Conservation (phyloP, 2,329 filamentous ascomycete species). For the Sporothrix phasma region DNA sequence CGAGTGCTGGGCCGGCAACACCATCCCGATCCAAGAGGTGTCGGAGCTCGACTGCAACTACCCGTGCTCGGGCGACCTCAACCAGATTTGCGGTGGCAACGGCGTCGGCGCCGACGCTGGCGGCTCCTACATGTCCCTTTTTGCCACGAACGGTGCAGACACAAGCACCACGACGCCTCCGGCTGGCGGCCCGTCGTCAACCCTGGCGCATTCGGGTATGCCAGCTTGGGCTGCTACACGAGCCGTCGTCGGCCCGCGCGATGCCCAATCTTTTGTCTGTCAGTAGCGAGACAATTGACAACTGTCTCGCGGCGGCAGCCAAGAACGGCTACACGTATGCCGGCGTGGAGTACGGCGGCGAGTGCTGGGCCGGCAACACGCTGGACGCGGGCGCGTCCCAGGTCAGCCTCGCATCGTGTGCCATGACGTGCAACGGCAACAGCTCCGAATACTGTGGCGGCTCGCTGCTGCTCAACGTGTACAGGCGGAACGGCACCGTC, state of each 20-base stretch:
- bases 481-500: constrained; percentile 17
- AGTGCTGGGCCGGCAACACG: constrained; percentile 17
- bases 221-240: constrained; percentile 29
- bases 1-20: constrained; percentile 47
- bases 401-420: constrained; percentile 23
- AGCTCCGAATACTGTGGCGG: constrained; percentile 20
- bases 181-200: constrained; percentile 27
- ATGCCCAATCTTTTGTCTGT: constrained; percentile 17
- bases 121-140: constrained; percentile 39
- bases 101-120: constrained; percentile 27
- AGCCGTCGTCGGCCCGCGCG: constrained; percentile 20
- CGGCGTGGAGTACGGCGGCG: constrained; percentile 27
- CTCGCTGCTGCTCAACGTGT: constrained; percentile 17
- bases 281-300: constrained; percentile 21
- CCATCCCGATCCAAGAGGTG: constrained; percentile 34
- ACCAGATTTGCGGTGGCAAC: constrained; percentile 45
- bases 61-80: constrained; percentile 38
- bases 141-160: constrained; percentile 28
- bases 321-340: constrained; percentile 22
- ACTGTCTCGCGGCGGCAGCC: constrained; percentile 19
- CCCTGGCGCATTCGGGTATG: constrained; percentile 25
- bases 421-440: constrained; percentile 22
- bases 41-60: constrained; percentile 41
- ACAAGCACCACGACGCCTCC: constrained; percentile 15
- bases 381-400: constrained; percentile 13